These are phyloP conservation scores for Castanea sativa DNA, from an alignment of 306 rosid genomes.

Conservation along the genomic window DNA sequence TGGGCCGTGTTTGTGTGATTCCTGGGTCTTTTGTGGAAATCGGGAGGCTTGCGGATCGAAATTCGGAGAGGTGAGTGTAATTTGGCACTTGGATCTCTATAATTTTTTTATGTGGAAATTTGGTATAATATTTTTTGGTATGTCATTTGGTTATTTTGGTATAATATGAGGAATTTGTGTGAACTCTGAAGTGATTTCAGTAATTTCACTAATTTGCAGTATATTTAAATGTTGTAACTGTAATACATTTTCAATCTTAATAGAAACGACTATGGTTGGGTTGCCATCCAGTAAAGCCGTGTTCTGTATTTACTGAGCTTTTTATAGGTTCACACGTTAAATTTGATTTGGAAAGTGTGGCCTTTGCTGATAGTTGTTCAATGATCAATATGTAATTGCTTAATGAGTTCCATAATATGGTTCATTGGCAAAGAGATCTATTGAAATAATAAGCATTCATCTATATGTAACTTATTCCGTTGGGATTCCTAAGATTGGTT, in stretches of 20 bases:
- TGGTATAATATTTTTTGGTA: background rate
- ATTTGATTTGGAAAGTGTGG: background rate
- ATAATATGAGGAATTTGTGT: background rate
- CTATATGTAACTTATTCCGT: background rate
- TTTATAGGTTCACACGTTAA: background rate
- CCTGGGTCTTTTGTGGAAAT: slow-evolving; percentile 88
- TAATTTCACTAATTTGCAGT: too few species aligned
- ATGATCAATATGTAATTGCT: background rate
- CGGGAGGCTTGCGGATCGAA: slow-evolving; percentile 67
- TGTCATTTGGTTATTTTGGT: background rate
- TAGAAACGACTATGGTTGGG: background rate
- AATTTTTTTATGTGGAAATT: background rate
- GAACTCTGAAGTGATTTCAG: background rate
- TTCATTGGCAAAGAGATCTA: background rate
- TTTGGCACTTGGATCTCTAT: background rate
- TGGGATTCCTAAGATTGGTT: background rate
- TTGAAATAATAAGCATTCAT: background rate
- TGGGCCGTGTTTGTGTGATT: slow-evolving; percentile 90
- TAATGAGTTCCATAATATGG: background rate
- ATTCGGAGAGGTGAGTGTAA: slow-evolving; percentile 71
- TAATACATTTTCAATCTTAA: background rate
- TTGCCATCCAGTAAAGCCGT: background rate
- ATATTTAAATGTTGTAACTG: too few species aligned
- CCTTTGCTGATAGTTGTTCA: background rate
- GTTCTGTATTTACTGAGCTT: background rate